phyloP scores from a whole-genome alignment of 495 filamentous ascomycete genomes.

The Lepidopterella palustris region DNA sequence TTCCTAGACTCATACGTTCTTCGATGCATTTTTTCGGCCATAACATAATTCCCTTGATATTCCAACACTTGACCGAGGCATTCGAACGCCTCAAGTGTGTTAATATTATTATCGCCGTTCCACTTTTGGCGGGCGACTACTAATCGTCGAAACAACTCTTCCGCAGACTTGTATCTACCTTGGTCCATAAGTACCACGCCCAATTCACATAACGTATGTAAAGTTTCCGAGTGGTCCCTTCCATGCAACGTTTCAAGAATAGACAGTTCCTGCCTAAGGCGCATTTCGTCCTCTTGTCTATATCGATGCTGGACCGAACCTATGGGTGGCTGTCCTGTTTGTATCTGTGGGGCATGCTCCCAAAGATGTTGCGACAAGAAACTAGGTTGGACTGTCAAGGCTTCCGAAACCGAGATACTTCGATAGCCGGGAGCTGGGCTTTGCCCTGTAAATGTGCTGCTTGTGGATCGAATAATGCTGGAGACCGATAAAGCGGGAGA shows the following conservation, averaged over 20 bases:
- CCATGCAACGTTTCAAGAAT: constrained; percentile 9
- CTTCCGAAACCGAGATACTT: not conserved
- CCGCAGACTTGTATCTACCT: constrained; percentile 22
- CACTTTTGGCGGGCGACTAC: constrained; percentile 6
- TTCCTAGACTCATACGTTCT: constrained; percentile 8
- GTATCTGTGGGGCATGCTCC: not conserved
- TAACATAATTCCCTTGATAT: constrained; percentile 8
- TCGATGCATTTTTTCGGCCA: constrained; percentile 13
- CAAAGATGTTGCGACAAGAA: not conserved
- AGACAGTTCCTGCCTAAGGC: constrained; percentile 12
- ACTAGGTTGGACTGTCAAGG: not conserved
- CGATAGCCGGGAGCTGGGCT: constrained; percentile 16
- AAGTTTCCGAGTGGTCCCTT: constrained; percentile 8
- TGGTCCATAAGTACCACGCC: constrained; percentile 14
- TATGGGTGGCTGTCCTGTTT: not conserved
- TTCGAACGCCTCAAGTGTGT: constrained; percentile 13
- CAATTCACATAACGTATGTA: constrained; percentile 9
- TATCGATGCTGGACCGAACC: constrained; percentile 8
- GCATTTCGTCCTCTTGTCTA: constrained; percentile 16
- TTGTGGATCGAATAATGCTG: constrained; percentile 15
- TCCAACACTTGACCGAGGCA: constrained; percentile 11
- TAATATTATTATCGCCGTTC: constrained; percentile 2
- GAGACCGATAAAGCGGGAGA: constrained; percentile 22
- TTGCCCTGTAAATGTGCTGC: constrained; percentile 22
- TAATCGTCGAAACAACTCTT: constrained; percentile 13